Evolutionary conservation across 495 filamentous ascomycete genomes (phyloP).

Genomic region (Mycothermus thermophilus): DNA sequence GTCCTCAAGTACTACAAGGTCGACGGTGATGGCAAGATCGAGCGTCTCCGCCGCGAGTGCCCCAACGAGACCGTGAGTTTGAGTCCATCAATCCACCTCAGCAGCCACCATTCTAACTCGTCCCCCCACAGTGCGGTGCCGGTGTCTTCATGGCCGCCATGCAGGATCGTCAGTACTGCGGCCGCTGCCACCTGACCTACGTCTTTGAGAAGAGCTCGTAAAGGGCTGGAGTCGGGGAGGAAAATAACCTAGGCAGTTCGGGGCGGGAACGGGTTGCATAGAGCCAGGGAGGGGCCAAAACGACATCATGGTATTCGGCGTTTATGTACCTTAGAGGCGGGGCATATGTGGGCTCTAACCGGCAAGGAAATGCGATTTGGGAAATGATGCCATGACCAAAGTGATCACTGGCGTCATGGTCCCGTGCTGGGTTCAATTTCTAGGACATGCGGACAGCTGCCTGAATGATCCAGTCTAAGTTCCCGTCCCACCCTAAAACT

Average conservation of each 20-base stretch:
- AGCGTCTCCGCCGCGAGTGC: constrained; percentile 96
- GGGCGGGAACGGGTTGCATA: too few species aligned
- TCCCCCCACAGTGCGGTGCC: constrained; percentile 79
- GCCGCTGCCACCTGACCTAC: constrained; percentile 98
- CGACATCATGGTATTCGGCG: constrained; percentile 17
- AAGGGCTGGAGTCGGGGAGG: constrained; percentile 2
- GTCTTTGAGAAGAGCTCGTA: constrained; percentile 73
- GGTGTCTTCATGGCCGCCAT: constrained; percentile 99
- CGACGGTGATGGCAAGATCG: constrained; percentile 97
- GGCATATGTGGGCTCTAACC: constrained; percentile 18
- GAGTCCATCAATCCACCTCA: neutral
- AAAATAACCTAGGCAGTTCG: constrained; percentile 5
- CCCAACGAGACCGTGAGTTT: constrained; percentile 71
- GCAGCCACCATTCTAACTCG: constrained; percentile 13
- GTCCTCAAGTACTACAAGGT: constrained; percentile 99
- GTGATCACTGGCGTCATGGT: neutral
- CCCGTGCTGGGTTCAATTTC: too few species aligned
- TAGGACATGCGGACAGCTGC: constrained; percentile 5
- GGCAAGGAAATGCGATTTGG: constrained; percentile 26
- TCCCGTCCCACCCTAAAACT: constrained; percentile 4
- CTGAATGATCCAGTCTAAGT: constrained; percentile 4
- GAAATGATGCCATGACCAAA: constrained; percentile 14
- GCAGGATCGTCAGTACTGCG: constrained; percentile 99
- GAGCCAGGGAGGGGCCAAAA: too few species aligned
- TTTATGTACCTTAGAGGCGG: constrained; percentile 25